Evolutionary conservation across 257 asterid species (phyloP).

Genomic region (Fraxinus cuspidata): DNA sequence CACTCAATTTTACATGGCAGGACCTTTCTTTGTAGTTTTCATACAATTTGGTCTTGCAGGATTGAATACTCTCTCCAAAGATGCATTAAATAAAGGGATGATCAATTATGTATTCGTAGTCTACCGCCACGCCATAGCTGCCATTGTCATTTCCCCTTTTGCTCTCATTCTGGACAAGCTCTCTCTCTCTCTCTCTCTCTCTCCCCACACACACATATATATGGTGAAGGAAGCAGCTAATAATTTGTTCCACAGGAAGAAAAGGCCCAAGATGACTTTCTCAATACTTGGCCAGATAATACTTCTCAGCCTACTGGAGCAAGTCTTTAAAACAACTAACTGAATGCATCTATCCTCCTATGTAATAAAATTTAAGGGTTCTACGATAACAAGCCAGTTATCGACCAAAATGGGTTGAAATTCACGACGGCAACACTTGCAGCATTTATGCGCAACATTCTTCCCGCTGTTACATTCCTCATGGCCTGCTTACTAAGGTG

Average conservation of each 20-base stretch:
- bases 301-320: conserved; percentile 75
- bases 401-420: conserved; percentile 94
- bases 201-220: neutral
- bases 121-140: conserved; percentile 86
- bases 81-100: conserved; percentile 90
- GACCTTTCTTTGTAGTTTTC: conserved; percentile 75
- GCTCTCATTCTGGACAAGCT: conserved; percentile 78
- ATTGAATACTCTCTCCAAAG: conserved; percentile 84
- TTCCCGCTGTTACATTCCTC: conserved; percentile 89
- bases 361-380: conserved; percentile 12
- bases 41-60: conserved; percentile 92
- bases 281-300: conserved; percentile 58
- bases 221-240: neutral
- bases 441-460: conserved; percentile 86
- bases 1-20: conserved; percentile 38
- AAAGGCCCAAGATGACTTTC: conserved; percentile 82
- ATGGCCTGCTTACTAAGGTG: conserved; percentile 88
- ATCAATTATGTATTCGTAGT: conserved; percentile 92
- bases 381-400: conserved; percentile 63
- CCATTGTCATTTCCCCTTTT: conserved; percentile 79
- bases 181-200: conserved; percentile 18
- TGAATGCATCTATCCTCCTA: neutral
- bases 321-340: conserved; percentile 31
- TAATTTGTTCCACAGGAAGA: conserved; percentile 53
- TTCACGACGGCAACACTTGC: conserved; percentile 93